Percentiles rank a stretch among this genome's conserved stretches.
These are phyloP conservation scores for Monosporascus ibericus DNA, from an alignment of 2,329 filamentous ascomycete species.

Conservation along the genomic window DNA sequence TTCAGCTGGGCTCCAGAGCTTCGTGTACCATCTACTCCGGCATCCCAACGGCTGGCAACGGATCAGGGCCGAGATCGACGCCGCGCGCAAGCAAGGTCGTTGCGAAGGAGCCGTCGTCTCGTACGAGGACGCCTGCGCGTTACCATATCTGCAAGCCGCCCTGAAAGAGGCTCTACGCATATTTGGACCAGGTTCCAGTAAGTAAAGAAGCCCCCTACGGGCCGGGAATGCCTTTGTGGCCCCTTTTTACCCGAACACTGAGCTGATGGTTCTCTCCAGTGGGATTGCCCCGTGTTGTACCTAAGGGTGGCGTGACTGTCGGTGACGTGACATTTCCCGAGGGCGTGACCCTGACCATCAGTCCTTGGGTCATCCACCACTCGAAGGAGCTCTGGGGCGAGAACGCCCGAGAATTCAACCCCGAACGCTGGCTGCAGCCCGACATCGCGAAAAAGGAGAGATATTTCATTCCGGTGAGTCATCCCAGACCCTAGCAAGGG, in stretches of 20 bases:
- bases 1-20: slow-evolving; percentile 3
- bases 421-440: slow-evolving; percentile 6
- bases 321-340: slow-evolving; percentile 5
- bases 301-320: slow-evolving; percentile 6
- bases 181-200: slow-evolving; percentile 12
- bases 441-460: slow-evolving; percentile 3
- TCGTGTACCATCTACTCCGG: slow-evolving; percentile 5
- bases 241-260: background rate
- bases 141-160: slow-evolving; percentile 20
- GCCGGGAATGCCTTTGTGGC: too few relatives aligned
- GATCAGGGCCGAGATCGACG: slow-evolving; percentile 9
- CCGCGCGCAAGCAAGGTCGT: slow-evolving; percentile 3
- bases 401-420: slow-evolving; percentile 7
- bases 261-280: background rate
- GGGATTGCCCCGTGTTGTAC: slow-evolving; percentile 7
- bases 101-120: slow-evolving; percentile 5
- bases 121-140: slow-evolving; percentile 11
- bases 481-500: background rate
- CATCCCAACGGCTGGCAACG: slow-evolving; percentile 3
- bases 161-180: slow-evolving; percentile 20
- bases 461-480: slow-evolving; percentile 5
- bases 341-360: slow-evolving; percentile 5
- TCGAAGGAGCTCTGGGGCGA: slow-evolving; percentile 5
- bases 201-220: background rate
- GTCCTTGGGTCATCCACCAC: slow-evolving; percentile 2